Base-by-base conservation (phyloP, 345 rosid genomes). In the Moringa oleifera region DNA sequence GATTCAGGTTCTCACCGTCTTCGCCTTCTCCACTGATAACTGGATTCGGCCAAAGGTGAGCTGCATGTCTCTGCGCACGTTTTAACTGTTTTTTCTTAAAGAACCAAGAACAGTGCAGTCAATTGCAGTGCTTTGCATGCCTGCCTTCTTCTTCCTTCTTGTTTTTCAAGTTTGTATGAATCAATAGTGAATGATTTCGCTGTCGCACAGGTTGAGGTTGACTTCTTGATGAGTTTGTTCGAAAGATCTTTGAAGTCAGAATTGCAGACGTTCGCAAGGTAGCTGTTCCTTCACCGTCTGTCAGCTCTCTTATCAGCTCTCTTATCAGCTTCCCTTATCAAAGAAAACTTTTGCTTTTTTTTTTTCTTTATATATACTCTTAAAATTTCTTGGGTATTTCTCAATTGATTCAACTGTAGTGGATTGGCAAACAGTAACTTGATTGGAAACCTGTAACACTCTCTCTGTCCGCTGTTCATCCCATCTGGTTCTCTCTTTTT, bases 11-110 rank as follows among this genome's bases (percentile, higher is more conserved):
- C 82, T 90, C 22, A 85, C 90, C 1, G 92, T 90, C 33, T 90
- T 90, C 59, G 95, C 91, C n/a, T 90, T 90, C 69, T 87, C 91
- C 51, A 21, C 73, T 2, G 97, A 90, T 64, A 90, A 90, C 24
- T 85, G 95, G 93, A 62, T 73, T 67, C 82, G 97, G 68, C 93
- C 97, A 10, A 70, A 69, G 86, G 95, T 81, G 16, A 52, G 66
- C 47, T 1, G 12, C 2, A 11, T 33, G 11, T 33, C 37, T n/a
- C 8, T 28, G 8, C 3, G 8, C 8, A 28, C 8, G 33, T 28
- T 28, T 28, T 3, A 2, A 2, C 33, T 28, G 3, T 28, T 28
- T 28, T 28, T 3, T 28, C 8, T 28, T 8, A 3, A 2, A 8
- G 8, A 28, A 28, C 5, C 33, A 28, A 28, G 33, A 8, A 28